These are phyloP conservation scores for Acacia pycnantha DNA, from an alignment of 331 rosid genomes.

Conservation along the genomic window DNA sequence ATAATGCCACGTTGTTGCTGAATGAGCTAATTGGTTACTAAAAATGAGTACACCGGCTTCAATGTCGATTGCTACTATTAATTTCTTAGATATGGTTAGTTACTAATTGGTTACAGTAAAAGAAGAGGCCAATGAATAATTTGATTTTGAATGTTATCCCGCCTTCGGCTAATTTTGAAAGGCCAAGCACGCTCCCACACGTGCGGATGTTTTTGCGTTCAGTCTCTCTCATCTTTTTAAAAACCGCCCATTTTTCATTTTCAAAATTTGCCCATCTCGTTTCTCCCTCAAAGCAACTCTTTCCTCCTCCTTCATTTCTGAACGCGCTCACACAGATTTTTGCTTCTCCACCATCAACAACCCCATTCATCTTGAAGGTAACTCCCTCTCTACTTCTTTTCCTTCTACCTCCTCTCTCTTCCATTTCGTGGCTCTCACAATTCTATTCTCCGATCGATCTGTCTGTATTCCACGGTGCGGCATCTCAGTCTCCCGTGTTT, in stretches of 20 bases:
- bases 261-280: slow-evolving; percentile 47
- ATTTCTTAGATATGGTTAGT: too few species aligned
- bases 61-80: too few species aligned
- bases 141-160: not conserved
- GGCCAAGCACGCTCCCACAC: not conserved
- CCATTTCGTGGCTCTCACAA: not conserved
- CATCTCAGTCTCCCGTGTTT: not conserved
- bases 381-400: not conserved
- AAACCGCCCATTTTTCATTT: slow-evolving; percentile 58
- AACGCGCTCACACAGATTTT: not conserved
- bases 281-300: slow-evolving; percentile 19
- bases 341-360: not conserved
- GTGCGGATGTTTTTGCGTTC: not conserved
- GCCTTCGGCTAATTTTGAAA: slow-evolving; percentile 33
- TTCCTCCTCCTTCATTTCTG: not conserved
- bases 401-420: not conserved
- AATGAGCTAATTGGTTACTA: not conserved
- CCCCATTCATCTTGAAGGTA: not conserved
- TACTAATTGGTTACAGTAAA: too few species aligned
- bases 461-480: not conserved
- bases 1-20: too few species aligned
- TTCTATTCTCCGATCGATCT: not conserved
- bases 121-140: not conserved
- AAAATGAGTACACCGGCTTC: too few species aligned
- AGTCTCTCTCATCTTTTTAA: slow-evolving; percentile 1